Evolutionary conservation across 495 filamentous ascomycete species (phyloP).

Genomic region (Immersiella caudata): DNA sequence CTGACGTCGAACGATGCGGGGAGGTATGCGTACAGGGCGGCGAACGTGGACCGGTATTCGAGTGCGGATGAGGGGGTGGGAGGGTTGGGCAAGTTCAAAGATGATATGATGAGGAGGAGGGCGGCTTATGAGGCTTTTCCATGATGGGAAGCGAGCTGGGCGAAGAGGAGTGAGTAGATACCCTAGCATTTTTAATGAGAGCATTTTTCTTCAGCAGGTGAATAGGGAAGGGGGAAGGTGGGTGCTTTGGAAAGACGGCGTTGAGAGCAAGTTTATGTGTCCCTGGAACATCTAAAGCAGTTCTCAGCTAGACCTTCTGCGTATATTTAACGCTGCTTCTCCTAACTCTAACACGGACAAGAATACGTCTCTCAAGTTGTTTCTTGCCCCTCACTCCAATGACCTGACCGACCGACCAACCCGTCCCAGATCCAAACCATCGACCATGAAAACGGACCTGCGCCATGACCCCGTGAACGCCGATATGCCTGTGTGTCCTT

Average conservation of each 20-base stretch:
- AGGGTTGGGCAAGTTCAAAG: constrained; percentile 13
- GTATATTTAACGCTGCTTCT: not conserved
- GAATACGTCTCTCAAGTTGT: not conserved
- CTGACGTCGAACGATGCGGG: constrained; percentile 28
- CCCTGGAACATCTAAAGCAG: too few species aligned
- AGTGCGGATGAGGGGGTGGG: not conserved
- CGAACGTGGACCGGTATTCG: constrained; percentile 1
- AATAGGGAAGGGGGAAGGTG: not conserved
- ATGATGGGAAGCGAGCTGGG: not conserved
- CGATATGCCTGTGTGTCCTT: not conserved
- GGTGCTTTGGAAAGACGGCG: too few species aligned
- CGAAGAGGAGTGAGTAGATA: not conserved
- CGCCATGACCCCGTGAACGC: not conserved
- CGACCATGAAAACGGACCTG: not conserved
- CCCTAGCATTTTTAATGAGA: not conserved
- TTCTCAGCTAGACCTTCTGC: too few species aligned
- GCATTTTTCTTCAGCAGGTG: not conserved
- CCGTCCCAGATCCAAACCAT: not conserved
- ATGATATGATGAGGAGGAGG: constrained; percentile 22
- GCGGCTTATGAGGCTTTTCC: constrained; percentile 32
- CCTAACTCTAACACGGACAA: not conserved
- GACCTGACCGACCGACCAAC: too few species aligned
- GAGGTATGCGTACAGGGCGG: constrained; percentile 19
- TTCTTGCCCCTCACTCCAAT: not conserved
- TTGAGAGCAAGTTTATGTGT: too few species aligned